Percentiles rank a stretch among this genome's conserved stretches.
Conservation (phyloP, 257 asterid genomes). For the Plantago elongata region DNA sequence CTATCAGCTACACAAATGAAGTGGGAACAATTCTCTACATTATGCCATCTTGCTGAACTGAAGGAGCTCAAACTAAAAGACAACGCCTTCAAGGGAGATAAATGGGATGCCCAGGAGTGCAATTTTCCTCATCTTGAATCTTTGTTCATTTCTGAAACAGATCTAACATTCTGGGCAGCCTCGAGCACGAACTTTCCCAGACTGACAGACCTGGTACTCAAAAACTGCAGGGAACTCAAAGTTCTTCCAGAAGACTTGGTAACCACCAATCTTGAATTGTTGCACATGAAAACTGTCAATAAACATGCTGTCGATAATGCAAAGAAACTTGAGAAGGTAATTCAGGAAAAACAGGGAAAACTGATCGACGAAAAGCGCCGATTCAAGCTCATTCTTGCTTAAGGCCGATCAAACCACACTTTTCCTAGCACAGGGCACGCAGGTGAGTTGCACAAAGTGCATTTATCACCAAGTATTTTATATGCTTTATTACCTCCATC, state of each 20-base stretch:
- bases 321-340: neutral
- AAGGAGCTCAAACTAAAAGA: conserved; percentile 7
- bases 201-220: neutral
- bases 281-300: neutral
- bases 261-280: neutral
- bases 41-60: neutral
- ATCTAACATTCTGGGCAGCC: neutral
- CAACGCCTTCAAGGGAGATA: neutral
- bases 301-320: neutral
- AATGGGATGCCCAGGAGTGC: neutral
- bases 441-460: no score
- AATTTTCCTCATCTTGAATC: neutral
- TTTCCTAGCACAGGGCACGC: no score
- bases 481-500: no score
- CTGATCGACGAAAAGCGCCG: neutral
- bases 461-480: no score
- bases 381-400: neutral
- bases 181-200: neutral
- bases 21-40: neutral
- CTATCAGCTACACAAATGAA: neutral
- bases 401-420: no score
- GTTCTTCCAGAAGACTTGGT: neutral
- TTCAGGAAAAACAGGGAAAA: neutral
- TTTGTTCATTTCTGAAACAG: neutral
- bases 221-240: neutral